Conservation (phyloP, 2,329 filamentous ascomycete species). For the Allantophomopsis cytisporea region DNA sequence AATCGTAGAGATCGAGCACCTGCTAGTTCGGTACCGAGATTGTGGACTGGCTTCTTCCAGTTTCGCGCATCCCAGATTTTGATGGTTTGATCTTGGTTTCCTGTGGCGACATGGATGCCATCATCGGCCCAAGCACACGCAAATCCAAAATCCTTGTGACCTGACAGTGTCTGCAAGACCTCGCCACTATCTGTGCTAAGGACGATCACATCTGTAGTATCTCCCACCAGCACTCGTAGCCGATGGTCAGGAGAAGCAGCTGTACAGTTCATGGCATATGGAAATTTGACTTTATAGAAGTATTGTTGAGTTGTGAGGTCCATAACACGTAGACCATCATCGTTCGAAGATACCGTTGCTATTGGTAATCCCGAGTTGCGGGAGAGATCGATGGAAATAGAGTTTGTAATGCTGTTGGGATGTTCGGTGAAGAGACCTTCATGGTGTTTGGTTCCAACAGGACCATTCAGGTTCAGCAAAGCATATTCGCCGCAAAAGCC, state of each 20-base stretch:
- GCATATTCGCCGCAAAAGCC: slow-evolving; percentile 24
- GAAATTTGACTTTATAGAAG: slow-evolving; percentile 37
- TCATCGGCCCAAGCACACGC: slow-evolving; percentile 71
- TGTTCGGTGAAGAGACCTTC: slow-evolving; percentile 30
- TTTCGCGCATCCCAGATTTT: slow-evolving; percentile 66
- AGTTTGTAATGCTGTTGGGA: slow-evolving; percentile 49
- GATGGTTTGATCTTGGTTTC: slow-evolving; percentile 60
- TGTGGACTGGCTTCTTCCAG: slow-evolving; percentile 41
- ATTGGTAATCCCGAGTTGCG: slow-evolving; percentile 36
- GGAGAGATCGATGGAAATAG: slow-evolving; percentile 41
- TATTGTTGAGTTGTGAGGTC: slow-evolving; percentile 47
- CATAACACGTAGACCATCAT: slow-evolving; percentile 41
- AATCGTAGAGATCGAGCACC: slow-evolving; percentile 58
- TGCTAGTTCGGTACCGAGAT: slow-evolving; percentile 51
- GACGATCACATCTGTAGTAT: slow-evolving; percentile 51
- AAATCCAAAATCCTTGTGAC: slow-evolving; percentile 60
- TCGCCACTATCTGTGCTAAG: slow-evolving; percentile 54
- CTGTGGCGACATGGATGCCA: slow-evolving; percentile 63
- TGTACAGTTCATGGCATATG: slow-evolving; percentile 57
- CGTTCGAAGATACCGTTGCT: slow-evolving; percentile 51
- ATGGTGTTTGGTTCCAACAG: slow-evolving; percentile 14
- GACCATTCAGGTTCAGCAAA: slow-evolving; percentile 17
- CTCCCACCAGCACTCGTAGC: slow-evolving; percentile 61
- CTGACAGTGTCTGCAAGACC: slow-evolving; percentile 39
- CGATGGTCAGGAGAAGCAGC: slow-evolving; percentile 59